These are phyloP conservation scores for Phytophthora europaea DNA, from an alignment of 352 stramenopile species.

Conservation along the genomic window DNA sequence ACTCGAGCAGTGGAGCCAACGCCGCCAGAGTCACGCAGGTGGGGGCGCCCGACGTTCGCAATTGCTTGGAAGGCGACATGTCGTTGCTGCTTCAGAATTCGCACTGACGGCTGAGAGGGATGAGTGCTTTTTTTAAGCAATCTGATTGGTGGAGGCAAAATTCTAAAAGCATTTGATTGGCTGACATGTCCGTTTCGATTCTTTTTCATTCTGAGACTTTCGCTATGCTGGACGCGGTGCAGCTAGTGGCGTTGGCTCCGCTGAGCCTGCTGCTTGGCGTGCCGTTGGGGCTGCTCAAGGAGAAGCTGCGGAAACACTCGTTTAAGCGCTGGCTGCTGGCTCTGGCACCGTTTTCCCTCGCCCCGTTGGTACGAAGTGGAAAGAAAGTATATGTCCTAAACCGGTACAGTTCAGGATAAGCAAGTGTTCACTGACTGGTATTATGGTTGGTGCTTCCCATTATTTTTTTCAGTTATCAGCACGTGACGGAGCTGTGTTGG, in stretches of 20 bases:
- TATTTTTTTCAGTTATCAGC: conserved; percentile 47
- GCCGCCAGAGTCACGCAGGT: conserved; percentile 43
- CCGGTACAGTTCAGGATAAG: conserved; percentile 1
- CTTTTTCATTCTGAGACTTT: conserved; percentile 3
- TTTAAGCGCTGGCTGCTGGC: conserved; percentile 53
- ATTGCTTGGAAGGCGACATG: conserved; percentile 32
- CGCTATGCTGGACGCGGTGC: conserved; percentile 24
- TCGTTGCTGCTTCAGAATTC: conserved; percentile 13
- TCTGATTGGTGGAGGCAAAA: neutral
- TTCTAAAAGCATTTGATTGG: neutral
- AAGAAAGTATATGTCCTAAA: conserved; percentile 6
- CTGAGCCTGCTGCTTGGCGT: conserved; percentile 56
- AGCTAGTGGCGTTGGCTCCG: conserved; percentile 48
- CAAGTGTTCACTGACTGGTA: conserved; percentile 3
- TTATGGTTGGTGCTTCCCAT: neutral
- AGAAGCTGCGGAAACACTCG: conserved; percentile 53
- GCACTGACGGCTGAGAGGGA: neutral
- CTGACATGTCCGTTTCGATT: neutral
- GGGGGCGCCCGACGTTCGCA: conserved; percentile 1
- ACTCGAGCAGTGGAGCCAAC: conserved; percentile 59
- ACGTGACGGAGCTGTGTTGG: conserved; percentile 37
- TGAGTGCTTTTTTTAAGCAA: neutral
- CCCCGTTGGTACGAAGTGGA: conserved; percentile 47
- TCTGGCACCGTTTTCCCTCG: conserved; percentile 49
- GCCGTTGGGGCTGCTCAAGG: conserved; percentile 61